phyloP scores from a whole-genome alignment of 768 basidiomycete species.

The Hemileccinum rubropunctum region DNA sequence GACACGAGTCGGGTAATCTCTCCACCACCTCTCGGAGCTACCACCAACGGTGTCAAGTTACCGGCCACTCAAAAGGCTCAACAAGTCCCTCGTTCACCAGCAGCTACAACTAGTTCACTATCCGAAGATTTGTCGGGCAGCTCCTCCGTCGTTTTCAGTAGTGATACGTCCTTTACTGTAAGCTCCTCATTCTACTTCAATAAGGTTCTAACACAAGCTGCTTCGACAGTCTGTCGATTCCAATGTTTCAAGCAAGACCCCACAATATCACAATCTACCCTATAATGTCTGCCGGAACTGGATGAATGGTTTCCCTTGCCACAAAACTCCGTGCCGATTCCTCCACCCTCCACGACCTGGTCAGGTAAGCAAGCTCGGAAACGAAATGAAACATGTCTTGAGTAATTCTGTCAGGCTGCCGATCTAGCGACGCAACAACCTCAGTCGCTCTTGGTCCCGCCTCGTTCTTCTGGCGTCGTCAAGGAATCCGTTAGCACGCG shows the following conservation, averaged over 20 bases:
- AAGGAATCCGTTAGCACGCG: too few relatives aligned
- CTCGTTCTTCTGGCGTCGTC: not conserved
- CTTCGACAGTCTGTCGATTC: conserved; percentile 19
- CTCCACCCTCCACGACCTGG: conserved; percentile 6
- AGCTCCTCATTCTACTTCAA: not conserved
- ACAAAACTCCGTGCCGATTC: not conserved
- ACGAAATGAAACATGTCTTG: not conserved
- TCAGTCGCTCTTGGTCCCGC: not conserved
- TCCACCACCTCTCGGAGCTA: conserved; percentile 2
- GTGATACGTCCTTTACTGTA: conserved; percentile 24
- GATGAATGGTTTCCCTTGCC: not conserved
- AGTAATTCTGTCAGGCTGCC: not conserved
- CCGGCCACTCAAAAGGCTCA: not conserved
- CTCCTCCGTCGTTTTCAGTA: conserved; percentile 6
- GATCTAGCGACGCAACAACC: not conserved
- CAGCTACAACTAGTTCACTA: conserved; percentile 4
- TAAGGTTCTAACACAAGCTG: not conserved
- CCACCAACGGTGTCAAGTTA: conserved; percentile 8
- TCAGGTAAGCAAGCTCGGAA: conserved; percentile 6
- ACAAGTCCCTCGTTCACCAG: conserved; percentile 12
- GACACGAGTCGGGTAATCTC: not conserved
- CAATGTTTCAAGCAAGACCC: not conserved
- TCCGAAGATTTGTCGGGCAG: conserved; percentile 18
- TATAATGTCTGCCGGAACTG: conserved; percentile 1
- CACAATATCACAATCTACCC: not conserved